Base-by-base conservation (phyloP, 2,329 filamentous ascomycete genomes). In the Cytospora piceicola region DNA sequence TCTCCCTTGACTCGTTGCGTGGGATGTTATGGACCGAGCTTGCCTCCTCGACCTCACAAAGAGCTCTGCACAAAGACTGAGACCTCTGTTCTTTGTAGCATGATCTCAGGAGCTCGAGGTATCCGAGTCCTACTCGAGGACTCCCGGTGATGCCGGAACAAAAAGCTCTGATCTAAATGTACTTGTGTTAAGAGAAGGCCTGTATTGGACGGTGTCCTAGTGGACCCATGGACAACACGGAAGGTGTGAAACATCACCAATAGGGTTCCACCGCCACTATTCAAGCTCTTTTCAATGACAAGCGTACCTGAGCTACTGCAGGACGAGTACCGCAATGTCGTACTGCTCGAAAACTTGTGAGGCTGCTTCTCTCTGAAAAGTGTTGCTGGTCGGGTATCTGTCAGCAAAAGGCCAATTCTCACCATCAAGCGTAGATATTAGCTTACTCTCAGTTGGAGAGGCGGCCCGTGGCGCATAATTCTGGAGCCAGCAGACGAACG, bases 191-290 rank as follows among this genome's bases (percentile, higher is more conserved):
- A 49, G 46, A 24, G 53, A 57, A 20, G 17, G 36, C 29, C 12
- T 51, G 61, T 54, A 57, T 57, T 63, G 53, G 53, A 27, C 52
- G 29, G 34, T 53, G 55, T 46, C 51, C 42, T 39, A 36, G 53
- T 51, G 60, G 55, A 29, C 53, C 53, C 11, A n/a, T 56, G 14
- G 29, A 39, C 53, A 63, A 39, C 61, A 39, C 53, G 39, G 29
- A 59, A 65, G 36, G 52, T 30, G 27, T 67, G 65, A 65, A 56
- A 65, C 65, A 65, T 62, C 30, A 61, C 65, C 65, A 65, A 65
- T 65, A 30, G 32, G 55, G 14, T 54, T 22, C 27, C 54, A 36
- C 27, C 54, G 51, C 59, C 56, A 54, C 63, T 57, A 36, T 55
- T 53, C n/a, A 32, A 55, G 30, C 34, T 32, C 15, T 15, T 49